Base-by-base conservation (phyloP, 2,329 filamentous ascomycete species). In the Dichotomopilus funicola region DNA sequence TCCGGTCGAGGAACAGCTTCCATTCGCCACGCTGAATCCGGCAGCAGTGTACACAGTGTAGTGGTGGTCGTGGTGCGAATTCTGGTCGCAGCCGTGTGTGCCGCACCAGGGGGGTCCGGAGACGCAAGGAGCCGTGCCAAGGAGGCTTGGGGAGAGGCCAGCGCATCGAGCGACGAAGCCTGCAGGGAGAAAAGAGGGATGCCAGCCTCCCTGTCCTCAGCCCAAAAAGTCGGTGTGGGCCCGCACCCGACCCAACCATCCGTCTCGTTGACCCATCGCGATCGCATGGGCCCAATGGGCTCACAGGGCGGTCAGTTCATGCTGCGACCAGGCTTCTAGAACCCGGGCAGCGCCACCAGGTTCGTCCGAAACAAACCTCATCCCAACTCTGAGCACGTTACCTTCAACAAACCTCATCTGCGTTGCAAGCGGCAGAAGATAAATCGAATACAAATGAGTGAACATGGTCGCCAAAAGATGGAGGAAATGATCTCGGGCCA, bases 201-300 rank as follows among this genome's bases (percentile, higher is more conserved):
- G 54, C 51, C 59, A 44, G 49, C 57, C 60, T 58, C 56, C 61
- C 60, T 62, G 55, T 55, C 59, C 56, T 56, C 56, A 62, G 51
- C 54, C 58, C 58, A 53, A 64, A 64, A 64, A 63, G 63, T 64
- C 63, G 63, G 63, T 64, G 63, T 64, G 62, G 57, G 51, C 56
- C 47, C 31, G n/a, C 42, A 31, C 36, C 36, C 47, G 12, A 31
- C 13, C 55, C 48, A 56, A 54, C 52, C 59, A 61, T 54, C 55
- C 43, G 52, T 48, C 56, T 50, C 56, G 9, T 12, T 36, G 45
- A 35, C 19, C 27, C 34, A 37, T 41, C 48, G 19, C 37, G n/a
- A 41, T 52, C 43, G 42, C 42, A 47, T 36, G n/a, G 31, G 27
- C 27, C 43, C 54, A 45, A 50, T 55, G 47, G 37, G 50, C 50